These are phyloP conservation scores for Penicillium nordicum DNA, from an alignment of 2,329 filamentous ascomycete species.

Conservation along the genomic window DNA sequence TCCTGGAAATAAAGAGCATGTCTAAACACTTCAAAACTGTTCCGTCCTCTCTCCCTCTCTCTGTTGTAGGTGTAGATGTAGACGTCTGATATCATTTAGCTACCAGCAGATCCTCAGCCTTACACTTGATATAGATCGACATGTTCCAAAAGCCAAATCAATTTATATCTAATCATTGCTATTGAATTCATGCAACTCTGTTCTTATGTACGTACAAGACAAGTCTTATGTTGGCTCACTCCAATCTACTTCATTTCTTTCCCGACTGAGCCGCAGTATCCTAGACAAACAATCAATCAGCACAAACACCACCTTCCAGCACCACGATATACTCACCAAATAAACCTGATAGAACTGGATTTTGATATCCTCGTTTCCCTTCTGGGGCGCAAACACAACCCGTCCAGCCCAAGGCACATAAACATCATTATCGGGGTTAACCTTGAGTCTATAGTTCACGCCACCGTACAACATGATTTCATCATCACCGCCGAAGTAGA, in stretches of 20 bases:
- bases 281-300: conserved; percentile 17
- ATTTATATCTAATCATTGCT: not conserved
- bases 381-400: conserved; percentile 31
- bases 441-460: conserved; percentile 34
- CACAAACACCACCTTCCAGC: not conserved
- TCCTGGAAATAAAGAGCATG: conserved; percentile 33
- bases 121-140: not conserved
- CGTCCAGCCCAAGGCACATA: conserved; percentile 39
- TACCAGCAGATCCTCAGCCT: not conserved
- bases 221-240: not conserved
- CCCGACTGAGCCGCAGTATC: conserved; percentile 35
- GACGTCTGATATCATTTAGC: not conserved
- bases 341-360: conserved; percentile 44
- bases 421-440: conserved; percentile 29
- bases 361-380: conserved; percentile 25
- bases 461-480: conserved; percentile 40
- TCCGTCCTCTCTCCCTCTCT: conserved; percentile 9
- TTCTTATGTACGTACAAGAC: not conserved
- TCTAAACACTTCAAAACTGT: conserved; percentile 27
- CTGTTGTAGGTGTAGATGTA: conserved; percentile 6
- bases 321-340: conserved; percentile 28
- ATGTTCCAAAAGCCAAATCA: not conserved
- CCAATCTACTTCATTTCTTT: conserved; percentile 26
- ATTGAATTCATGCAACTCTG: not conserved
- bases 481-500: conserved; percentile 33